Conservation (phyloP, 2,329 filamentous ascomycete genomes). For the Tolypocladium album region DNA sequence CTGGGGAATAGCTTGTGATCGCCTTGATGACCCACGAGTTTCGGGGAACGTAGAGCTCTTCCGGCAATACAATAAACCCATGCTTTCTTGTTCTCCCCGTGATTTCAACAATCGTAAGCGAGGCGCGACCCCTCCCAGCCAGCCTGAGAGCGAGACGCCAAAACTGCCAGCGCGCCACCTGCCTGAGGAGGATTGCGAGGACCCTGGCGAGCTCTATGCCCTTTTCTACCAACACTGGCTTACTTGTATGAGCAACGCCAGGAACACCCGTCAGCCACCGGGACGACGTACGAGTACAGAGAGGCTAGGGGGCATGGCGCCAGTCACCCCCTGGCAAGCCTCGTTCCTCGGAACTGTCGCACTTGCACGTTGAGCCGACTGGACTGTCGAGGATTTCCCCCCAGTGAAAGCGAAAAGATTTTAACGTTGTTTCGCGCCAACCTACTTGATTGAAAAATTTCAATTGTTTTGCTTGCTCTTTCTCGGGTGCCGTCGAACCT, state of each 20-base stretch:
- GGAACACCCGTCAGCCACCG: neutral
- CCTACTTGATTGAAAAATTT: neutral
- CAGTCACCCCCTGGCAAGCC: neutral
- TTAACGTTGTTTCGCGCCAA: neutral
- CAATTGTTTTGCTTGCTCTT: neutral
- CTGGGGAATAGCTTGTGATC: neutral
- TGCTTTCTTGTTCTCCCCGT: neutral
- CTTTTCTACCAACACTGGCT: neutral
- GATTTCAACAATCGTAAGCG: neutral
- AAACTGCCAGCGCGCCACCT: neutral
- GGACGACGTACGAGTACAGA: neutral
- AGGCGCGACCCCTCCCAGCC: neutral
- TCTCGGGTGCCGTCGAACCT: neutral
- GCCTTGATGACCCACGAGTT: too few species aligned
- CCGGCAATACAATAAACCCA: too few species aligned
- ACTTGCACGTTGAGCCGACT: neutral
- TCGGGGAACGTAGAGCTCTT: neutral
- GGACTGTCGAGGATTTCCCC: neutral
- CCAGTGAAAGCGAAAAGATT: neutral
- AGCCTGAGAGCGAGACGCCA: neutral
- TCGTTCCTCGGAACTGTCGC: neutral
- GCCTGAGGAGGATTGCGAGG: neutral
- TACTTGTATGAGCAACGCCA: neutral
- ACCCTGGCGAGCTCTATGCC: neutral
- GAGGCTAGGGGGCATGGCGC: neutral